Percentiles rank a stretch among this genome's conserved stretches.
Conservation (phyloP, 306 rosid species). For the Potentilla sterilis region DNA sequence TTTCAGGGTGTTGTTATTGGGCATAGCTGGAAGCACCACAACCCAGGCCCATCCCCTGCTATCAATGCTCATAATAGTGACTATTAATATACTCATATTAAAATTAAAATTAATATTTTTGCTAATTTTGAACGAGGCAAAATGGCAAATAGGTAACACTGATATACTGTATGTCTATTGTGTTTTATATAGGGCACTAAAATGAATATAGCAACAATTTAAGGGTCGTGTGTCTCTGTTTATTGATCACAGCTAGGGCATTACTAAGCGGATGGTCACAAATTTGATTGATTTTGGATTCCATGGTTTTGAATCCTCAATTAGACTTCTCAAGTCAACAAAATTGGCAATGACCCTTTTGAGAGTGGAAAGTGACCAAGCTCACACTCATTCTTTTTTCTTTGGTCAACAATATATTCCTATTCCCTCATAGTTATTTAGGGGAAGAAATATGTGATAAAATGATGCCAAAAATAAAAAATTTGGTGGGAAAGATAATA, state of each 20-base stretch:
- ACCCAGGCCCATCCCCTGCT: not conserved
- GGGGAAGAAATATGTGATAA: not conserved
- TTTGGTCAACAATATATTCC: not conserved
- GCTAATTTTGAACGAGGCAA: not conserved
- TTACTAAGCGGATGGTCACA: not conserved
- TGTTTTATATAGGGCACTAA: not conserved
- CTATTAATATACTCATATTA: no score
- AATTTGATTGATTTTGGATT: not conserved
- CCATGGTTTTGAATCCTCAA: not conserved
- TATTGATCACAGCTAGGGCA: not conserved
- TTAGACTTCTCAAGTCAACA: not conserved
- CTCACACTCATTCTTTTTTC: not conserved
- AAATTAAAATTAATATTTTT: not conserved
- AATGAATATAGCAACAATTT: not conserved
- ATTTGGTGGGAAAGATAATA: not conserved
- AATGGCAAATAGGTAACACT: not conserved
- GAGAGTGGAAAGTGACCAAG: conserved; percentile 10
- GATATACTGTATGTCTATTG: not conserved
- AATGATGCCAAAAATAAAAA: not conserved
- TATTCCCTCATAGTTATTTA: not conserved
- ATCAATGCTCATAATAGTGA: not conserved
- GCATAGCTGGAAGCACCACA: not conserved
- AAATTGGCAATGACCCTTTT: not conserved
- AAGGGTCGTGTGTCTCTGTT: not conserved
- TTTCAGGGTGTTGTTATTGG: not conserved